These are phyloP conservation scores for Cylindrotheca fusiformis DNA, from an alignment of 108 stramenopile species.

Conservation along the genomic window DNA sequence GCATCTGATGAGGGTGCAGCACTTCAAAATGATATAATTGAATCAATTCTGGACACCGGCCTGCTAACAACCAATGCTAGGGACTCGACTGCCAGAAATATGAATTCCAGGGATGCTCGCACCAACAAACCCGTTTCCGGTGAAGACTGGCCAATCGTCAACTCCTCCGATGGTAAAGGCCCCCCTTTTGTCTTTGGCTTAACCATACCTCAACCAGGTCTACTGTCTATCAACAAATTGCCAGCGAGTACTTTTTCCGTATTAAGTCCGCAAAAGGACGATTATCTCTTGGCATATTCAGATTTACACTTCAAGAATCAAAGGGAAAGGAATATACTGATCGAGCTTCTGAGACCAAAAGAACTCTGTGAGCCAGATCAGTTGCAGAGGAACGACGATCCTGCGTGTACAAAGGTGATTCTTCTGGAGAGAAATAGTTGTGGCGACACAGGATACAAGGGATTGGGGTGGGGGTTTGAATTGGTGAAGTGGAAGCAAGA, in stretches of 20 bases:
- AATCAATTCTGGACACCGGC: not conserved
- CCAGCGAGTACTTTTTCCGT: not conserved
- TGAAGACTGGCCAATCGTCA: slow-evolving; percentile 5
- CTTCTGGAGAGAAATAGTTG: slow-evolving; percentile 1
- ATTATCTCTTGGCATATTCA: slow-evolving; percentile 26
- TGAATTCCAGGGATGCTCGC: not conserved
- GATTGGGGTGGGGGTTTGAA: slow-evolving; percentile 39
- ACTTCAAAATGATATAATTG: not conserved
- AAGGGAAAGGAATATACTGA: not conserved
- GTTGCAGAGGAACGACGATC: not conserved
- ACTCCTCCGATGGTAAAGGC: not conserved
- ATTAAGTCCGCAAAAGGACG: not conserved
- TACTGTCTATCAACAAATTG: not conserved
- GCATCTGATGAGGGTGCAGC: too few species aligned
- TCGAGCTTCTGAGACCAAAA: slow-evolving; percentile 1
- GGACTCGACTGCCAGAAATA: not conserved
- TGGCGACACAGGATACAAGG: slow-evolving; percentile 1
- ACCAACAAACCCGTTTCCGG: not conserved
- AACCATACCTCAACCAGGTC: slow-evolving; percentile 4
- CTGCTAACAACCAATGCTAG: too few species aligned
- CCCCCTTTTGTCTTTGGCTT: slow-evolving; percentile 7
- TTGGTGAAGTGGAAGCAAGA: slow-evolving; percentile 31
- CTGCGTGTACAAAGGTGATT: not conserved
- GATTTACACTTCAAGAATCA: slow-evolving; percentile 15
- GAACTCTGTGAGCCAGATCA: not conserved